Evolutionary conservation across 23 red algal species (phyloP).

Genomic region (Chondrus crispus): DNA sequence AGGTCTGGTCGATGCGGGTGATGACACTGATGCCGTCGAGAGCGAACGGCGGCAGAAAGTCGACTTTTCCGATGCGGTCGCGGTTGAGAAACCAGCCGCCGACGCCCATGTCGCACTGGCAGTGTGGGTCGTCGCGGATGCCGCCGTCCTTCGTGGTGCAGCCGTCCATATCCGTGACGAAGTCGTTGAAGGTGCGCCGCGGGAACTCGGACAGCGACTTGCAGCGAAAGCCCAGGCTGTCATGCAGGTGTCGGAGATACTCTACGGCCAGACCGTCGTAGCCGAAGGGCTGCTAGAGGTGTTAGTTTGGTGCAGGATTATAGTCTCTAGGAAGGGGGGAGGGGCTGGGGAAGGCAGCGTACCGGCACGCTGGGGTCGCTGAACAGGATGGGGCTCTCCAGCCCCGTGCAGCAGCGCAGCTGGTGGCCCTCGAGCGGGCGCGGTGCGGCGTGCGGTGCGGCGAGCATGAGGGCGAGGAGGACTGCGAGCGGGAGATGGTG

Average conservation of each 20-base stretch:
- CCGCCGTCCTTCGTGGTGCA: constrained; percentile 10
- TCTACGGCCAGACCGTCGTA: constrained; percentile 4
- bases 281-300: no score
- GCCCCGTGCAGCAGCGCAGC: neutral
- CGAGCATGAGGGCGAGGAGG: no score
- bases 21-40: constrained; percentile 9
- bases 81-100: neutral
- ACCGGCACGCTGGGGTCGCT: neutral
- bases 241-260: neutral
- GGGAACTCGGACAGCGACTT: neutral
- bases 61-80: neutral
- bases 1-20: neutral
- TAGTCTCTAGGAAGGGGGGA: no score
- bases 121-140: neutral
- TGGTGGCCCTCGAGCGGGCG: neutral
- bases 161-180: neutral
- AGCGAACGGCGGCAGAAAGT: constrained; percentile 29
- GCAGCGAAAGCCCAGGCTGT: neutral
- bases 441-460: no score
- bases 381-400: neutral
- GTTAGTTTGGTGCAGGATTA: no score
- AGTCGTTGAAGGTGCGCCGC: neutral
- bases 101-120: constrained; percentile 48
- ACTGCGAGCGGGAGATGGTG: no score
- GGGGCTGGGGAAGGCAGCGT: neutral